Evolutionary conservation across 2,329 filamentous ascomycete species (phyloP).

Genomic region (Juglanconis juglandina): DNA sequence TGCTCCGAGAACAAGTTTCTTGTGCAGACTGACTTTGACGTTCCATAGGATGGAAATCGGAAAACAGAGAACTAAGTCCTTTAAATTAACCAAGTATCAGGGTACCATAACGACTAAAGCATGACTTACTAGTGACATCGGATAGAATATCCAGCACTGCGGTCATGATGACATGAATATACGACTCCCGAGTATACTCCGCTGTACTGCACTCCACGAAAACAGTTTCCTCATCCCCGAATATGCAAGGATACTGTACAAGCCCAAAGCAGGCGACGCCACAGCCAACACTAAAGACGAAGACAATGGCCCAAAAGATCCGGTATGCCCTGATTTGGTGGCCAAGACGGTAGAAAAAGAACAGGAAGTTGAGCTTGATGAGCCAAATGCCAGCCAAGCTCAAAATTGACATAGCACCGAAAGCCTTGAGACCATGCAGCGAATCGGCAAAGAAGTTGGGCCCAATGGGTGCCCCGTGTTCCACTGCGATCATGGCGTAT

Average conservation of each 20-base stretch:
- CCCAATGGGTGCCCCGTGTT: background rate
- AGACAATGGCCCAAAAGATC: constrained; percentile 19
- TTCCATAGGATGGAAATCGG: constrained; percentile 20
- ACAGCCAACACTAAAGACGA: constrained; percentile 12
- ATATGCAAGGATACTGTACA: constrained; percentile 13
- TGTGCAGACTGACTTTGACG: constrained; percentile 13
- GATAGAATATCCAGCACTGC: constrained; percentile 16
- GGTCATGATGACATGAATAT: constrained; percentile 1
- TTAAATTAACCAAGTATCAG: background rate
- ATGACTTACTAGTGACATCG: constrained; percentile 17
- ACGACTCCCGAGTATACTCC: background rate
- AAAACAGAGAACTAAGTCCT: constrained; percentile 16
- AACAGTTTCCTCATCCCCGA: constrained; percentile 12
- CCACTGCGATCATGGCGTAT: background rate
- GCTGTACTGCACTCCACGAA: constrained; percentile 7
- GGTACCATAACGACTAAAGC: background rate
- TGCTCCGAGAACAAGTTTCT: constrained; percentile 18
- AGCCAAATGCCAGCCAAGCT: constrained; percentile 9
- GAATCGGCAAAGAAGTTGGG: background rate
- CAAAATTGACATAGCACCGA: background rate
- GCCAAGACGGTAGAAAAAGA: constrained; percentile 16
- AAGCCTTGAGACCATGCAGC: background rate
- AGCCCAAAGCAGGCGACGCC: constrained; percentile 9
- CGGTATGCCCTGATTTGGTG: background rate
- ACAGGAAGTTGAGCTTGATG: constrained; percentile 16